Conservation (phyloP, 306 rosid species). For the Quercus aquifolioides region DNA sequence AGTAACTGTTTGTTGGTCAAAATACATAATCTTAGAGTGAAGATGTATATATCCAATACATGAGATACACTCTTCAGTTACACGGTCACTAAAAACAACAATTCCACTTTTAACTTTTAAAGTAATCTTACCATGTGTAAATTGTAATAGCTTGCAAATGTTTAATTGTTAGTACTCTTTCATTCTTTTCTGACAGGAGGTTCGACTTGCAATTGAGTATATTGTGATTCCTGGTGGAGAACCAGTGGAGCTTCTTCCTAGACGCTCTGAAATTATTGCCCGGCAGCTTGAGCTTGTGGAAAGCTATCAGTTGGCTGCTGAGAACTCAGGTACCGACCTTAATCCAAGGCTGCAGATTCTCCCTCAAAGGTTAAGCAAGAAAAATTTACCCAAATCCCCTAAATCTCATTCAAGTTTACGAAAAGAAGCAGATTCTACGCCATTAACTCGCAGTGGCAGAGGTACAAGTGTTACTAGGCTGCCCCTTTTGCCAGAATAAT, state of each 20-base stretch:
- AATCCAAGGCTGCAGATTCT: constrained; percentile 98
- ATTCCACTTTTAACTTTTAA: not conserved
- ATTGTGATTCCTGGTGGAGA: constrained; percentile 99
- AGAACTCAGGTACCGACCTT: constrained; percentile 84
- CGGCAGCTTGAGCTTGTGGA: constrained; percentile 88
- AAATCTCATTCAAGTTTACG: constrained; percentile 40
- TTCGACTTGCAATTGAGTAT: constrained; percentile 93
- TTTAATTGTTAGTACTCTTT: not conserved
- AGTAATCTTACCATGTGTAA: not conserved
- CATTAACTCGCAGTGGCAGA: constrained; percentile 33
- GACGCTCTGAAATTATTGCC: constrained; percentile 84
- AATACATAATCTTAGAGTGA: too few species aligned
- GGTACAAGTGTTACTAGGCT: constrained; percentile 60
- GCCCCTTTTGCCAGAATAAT: constrained; percentile 70
- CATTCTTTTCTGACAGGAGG: constrained; percentile 59
- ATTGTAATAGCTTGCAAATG: not conserved
- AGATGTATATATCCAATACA: too few species aligned
- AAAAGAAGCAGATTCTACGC: constrained; percentile 36
- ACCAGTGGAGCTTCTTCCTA: constrained; percentile 95
- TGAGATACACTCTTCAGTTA: not conserved
- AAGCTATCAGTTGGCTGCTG: constrained; percentile 88
- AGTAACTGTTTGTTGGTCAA: not conserved
- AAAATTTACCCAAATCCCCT: constrained; percentile 27
- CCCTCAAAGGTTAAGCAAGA: constrained; percentile 59
- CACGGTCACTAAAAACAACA: not conserved